Evolutionary conservation across 805 yeast species (phyloP), one percentile per base, ranked within the genome.

Genomic region (Nakazawaea molendinolei): DNA sequence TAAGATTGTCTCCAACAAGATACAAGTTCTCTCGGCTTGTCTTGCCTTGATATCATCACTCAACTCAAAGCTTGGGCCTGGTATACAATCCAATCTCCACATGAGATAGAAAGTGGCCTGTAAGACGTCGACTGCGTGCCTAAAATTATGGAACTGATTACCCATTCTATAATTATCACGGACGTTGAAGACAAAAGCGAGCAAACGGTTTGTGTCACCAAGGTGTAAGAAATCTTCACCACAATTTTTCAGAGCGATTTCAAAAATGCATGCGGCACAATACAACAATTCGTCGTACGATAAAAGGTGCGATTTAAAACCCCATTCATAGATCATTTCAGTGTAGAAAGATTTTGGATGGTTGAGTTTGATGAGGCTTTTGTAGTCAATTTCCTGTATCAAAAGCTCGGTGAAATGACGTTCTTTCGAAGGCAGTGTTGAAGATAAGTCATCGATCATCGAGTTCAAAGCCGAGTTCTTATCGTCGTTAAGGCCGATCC

Each of bases 41-140:
- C n/a, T n/a, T n/a, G n/a, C n/a, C n/a, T n/a, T n/a, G n/a, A n/a
- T n/a, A n/a, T n/a, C n/a, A n/a, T n/a, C n/a, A n/a, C n/a, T n/a
- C n/a, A n/a, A n/a, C n/a, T n/a, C n/a, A n/a, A n/a, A n/a, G n/a
- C n/a, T n/a, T n/a, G n/a, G n/a, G 3, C 15, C 14, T 5, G 68
- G 69, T 37, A 64, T 50, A 42, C 66, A 63, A 13, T 51, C 49
- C 41, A 69, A 58, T 30, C 66, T 59, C 10, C 69, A 51, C 31
- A 80, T 61, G 40, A 79, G 75, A 53, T 69, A 79, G 61, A 82
- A 79, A 22, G 90, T 76, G 2, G 95, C 95, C 60, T 92, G 98
- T 51, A 89, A 61, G 7, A 92, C 98, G 60, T 92, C 98, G 13
- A 86, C 83, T 1, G 95, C 97, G 59, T 92, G 98, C 47, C 95